Conservation (phyloP, 1,139 yeast species). For the Lodderomyces orthopsilosis region DNA sequence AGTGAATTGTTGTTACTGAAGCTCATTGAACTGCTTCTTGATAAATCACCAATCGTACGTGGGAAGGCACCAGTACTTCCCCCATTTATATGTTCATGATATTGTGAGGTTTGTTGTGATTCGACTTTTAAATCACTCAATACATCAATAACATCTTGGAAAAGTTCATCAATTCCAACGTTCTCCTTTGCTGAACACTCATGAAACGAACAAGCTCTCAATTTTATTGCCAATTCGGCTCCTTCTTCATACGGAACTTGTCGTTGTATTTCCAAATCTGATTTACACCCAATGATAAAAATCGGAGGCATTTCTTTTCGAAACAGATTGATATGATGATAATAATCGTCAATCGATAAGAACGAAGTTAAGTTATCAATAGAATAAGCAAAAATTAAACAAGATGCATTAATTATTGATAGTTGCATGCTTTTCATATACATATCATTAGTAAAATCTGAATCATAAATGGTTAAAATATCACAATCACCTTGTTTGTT, state of each 20-base stretch:
- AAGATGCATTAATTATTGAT: conserved; percentile 30
- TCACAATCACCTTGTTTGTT: conserved; percentile 11
- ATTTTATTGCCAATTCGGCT: conserved; percentile 21
- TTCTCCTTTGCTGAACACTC: conserved; percentile 31
- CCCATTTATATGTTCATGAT: not conserved
- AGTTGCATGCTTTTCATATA: conserved; percentile 25
- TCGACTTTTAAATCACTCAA: not conserved
- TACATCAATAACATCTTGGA: conserved; percentile 13
- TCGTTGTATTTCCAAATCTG: conserved; percentile 25
- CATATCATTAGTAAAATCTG: conserved; percentile 23
- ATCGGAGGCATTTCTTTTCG: conserved; percentile 26
- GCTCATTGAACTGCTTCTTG: conserved; percentile 1
- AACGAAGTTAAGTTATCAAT: conserved; percentile 28
- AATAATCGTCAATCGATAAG: conserved; percentile 26
- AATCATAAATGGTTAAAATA: conserved; percentile 31
- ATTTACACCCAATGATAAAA: conserved; percentile 32
- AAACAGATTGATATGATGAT: conserved; percentile 20
- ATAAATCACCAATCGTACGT: not conserved
- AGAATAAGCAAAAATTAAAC: conserved; percentile 33
- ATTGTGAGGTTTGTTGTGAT: too few relatives aligned
- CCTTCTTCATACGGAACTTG: conserved; percentile 32
- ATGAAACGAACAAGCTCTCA: conserved; percentile 27
- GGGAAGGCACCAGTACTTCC: not conserved
- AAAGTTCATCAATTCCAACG: conserved; percentile 25
- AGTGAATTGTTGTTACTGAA: not conserved